A percentile compares a stretch with the other conserved stretches of the same genome.
Conservation (phyloP, 1,284 basidiomycete species). For the Inonotus obliquus region DNA sequence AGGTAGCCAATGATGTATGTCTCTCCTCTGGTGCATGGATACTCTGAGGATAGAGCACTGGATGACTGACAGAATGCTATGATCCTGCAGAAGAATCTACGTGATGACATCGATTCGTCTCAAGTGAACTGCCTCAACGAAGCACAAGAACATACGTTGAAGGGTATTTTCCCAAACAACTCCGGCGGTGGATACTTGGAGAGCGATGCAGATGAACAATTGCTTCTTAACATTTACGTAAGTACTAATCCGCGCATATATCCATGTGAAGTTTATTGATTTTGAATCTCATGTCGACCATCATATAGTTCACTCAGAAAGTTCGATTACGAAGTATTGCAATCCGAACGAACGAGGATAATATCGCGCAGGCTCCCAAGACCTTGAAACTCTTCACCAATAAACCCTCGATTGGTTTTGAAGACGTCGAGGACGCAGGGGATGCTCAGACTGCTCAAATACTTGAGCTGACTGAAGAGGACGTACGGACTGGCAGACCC, state of each 20-base stretch:
- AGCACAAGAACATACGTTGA: constrained; percentile 51
- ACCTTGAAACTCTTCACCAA: constrained; percentile 68
- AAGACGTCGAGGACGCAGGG: constrained; percentile 50
- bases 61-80: neutral
- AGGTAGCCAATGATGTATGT: too few relatives aligned
- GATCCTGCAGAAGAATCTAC: constrained; percentile 1
- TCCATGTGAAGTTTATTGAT: neutral
- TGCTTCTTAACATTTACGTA: constrained; percentile 66
- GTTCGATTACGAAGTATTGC: constrained; percentile 72
- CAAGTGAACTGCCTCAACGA: constrained; percentile 81
- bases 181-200: constrained; percentile 55
- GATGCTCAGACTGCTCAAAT: constrained; percentile 52
- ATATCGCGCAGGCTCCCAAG: constrained; percentile 51
- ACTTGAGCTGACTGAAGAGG: constrained; percentile 45
- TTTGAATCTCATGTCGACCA: neutral
- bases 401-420: constrained; percentile 61
- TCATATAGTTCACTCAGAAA: constrained; percentile 70
- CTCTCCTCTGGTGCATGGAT: neutral
- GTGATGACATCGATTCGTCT: constrained; percentile 43
- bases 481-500: constrained; percentile 51
- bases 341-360: constrained; percentile 45
- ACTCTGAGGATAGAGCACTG: neutral
- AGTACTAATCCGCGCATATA: constrained; percentile 23
- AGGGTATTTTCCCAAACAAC: constrained; percentile 50
- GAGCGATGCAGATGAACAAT: constrained; percentile 79